Base-by-base conservation (phyloP, 2,329 filamentous ascomycete species). In the Ceratocystiopsis sp. region DNA sequence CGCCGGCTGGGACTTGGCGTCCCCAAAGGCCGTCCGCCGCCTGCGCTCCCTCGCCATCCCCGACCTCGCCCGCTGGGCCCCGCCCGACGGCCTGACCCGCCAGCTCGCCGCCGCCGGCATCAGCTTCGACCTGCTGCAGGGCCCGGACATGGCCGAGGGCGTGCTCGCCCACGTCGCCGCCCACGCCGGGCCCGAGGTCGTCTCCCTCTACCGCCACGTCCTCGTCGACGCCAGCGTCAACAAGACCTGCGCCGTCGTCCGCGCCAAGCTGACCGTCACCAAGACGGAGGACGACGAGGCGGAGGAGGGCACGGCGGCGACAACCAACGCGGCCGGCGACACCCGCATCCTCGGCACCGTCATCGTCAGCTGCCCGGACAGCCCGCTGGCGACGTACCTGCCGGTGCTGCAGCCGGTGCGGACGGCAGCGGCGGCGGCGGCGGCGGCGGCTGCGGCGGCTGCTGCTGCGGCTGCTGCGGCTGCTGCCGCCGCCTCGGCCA, bases 71-170 rank as follows among this genome's bases (percentile, higher is more conserved):
- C 70, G 68, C 13, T 93, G 85, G 85, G 63, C 67, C 7, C 75
- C 82, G 8, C 84, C 85, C 0, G 79, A 87, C 35, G 83, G 83
- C 1, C 71, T 93, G 51, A 69, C 80, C 1, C 78, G 80, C 53
- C 81, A 73, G 47, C 71, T 93, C 25, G 75, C 84, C 51, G 72
- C 74, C 38, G 77, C 80, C 1, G 80, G 77, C 33, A 75, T 85
- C 43, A 78, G 78, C 52, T 93, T 93, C 53, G 85, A 93, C 52
- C 68, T 93, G 35, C 82, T 93, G 16, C 79, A 85, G 52, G 84
- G 84, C 10, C 71, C 78, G 58, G 81, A 86, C 43, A 84, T 85
- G 51, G 73, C 78, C 11, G 79, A 81, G 12, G 68, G 71, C 4
- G 80, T 93, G 33, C 67, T 93, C 17, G 73, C 75, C 50, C 83